These are phyloP conservation scores for Cicer judaicum DNA, from an alignment of 306 rosid species.

Conservation along the genomic window DNA sequence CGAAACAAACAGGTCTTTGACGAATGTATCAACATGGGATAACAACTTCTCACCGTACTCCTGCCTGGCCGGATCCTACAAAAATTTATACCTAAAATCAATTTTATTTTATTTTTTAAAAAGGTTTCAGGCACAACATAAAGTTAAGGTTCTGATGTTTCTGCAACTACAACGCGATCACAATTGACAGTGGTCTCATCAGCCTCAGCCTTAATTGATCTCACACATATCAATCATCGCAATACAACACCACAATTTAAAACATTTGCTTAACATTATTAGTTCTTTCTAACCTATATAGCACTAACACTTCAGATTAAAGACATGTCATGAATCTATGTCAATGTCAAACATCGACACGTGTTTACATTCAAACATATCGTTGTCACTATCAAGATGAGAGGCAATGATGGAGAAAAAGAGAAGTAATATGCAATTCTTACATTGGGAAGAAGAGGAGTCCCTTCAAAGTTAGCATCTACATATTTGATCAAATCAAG, in stretches of 20 bases:
- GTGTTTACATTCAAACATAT: no score
- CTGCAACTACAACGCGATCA: neutral
- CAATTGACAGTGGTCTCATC: neutral
- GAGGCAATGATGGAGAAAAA: neutral
- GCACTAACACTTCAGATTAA: no score
- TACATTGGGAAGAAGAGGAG: conserved; percentile 68
- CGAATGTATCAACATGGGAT: conserved; percentile 55
- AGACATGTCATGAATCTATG: no score
- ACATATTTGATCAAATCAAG: conserved; percentile 83
- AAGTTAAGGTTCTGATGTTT: neutral
- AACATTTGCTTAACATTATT: neutral
- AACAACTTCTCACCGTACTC: conserved; percentile 70
- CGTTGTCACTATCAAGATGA: neutral
- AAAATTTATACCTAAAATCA: neutral
- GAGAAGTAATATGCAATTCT: conserved; percentile 25
- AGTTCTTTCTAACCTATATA: neutral
- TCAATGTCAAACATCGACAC: no score
- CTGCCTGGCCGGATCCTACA: conserved; percentile 69
- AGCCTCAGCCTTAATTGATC: neutral
- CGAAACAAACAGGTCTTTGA: conserved; percentile 39
- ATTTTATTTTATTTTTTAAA: neutral
- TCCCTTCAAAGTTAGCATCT: conserved; percentile 59
- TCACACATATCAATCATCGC: neutral
- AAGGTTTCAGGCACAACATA: neutral
- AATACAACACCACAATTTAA: neutral